phyloP scores from a whole-genome alignment of 2,329 filamentous ascomycete genomes.

The Aspergillus sp. region DNA sequence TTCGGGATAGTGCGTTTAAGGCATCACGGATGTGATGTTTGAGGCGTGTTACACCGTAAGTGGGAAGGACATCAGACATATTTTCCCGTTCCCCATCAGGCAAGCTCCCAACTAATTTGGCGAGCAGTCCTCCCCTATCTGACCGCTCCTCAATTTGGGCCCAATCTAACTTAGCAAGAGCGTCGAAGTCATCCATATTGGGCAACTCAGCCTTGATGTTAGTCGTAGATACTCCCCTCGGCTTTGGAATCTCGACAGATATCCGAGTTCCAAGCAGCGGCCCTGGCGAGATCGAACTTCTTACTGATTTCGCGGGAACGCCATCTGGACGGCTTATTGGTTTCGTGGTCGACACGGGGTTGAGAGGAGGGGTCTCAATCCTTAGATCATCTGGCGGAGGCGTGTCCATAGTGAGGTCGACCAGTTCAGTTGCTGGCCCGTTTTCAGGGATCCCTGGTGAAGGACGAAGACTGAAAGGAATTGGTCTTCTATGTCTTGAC shows the following conservation, averaged over 20 bases:
- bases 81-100: constrained; percentile 12
- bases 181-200: constrained; percentile 16
- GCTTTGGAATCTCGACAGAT: constrained; percentile 3
- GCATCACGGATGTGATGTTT: constrained; percentile 8
- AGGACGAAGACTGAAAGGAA: constrained; percentile 8
- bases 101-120: constrained; percentile 20
- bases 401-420: constrained; percentile 29
- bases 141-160: constrained; percentile 25
- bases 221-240: background rate
- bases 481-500: constrained; percentile 3
- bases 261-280: constrained; percentile 6
- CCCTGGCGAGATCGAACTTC: constrained; percentile 10
- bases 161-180: constrained; percentile 27
- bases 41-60: constrained; percentile 8
- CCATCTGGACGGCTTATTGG: constrained; percentile 5
- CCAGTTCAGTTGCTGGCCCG: constrained; percentile 10
- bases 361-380: constrained; percentile 30
- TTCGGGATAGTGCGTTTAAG: constrained; percentile 9
- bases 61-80: constrained; percentile 8
- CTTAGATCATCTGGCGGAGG: constrained; percentile 12
- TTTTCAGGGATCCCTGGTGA: background rate
- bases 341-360: constrained; percentile 12
- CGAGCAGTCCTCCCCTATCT: constrained; percentile 32
- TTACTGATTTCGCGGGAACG: constrained; percentile 3
- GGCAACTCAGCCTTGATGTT: constrained; percentile 5